Base-by-base conservation (phyloP, 352 stramenopile species). In the Globisporangium nunn region DNA sequence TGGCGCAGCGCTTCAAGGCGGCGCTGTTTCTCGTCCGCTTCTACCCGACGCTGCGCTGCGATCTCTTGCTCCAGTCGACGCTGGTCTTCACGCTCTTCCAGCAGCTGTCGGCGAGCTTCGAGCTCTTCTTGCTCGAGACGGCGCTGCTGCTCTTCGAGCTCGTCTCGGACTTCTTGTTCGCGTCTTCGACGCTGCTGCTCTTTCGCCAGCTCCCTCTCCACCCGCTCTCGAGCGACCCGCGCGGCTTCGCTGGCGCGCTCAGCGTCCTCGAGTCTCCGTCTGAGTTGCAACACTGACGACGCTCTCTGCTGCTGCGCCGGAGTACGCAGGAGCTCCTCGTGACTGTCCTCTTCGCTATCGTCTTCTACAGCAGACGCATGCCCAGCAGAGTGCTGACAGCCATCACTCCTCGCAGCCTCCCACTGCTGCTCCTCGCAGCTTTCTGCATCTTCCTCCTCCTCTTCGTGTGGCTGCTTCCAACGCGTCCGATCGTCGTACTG, bases 241-340 rank as follows among this genome's bases (percentile, higher is more conserved):
- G 62, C 71, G 46, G 66, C 71, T 49, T 70, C 55, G 33, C 58
- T 80, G 6, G 59, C 58, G 46, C 58, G 66, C 51, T 86, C 73
- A 31, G 73, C 73, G 14, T 78, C 62, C n/a, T 68, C 64, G 4
- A 84, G 57, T 35, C 65, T 66, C 52, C 67, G 69, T 41, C 75
- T 75, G 10, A 86, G 58, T 43, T 76, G 64, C 12, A 74, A 55
- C 44, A 84, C 67, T 2, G 71, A 68, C 40, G 61, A 40, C n/a
- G 58, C 56, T 18, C 63, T 53, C 14, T 58, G 58, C 18, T 65
- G 69, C 29, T 54, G 50, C 17, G 50, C 17, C n/a, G 30, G 2
- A 33, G 5, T 40, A 28, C 28, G 46, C 54, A 44, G 56, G 14
- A 12, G 28, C 35, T 49, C 30, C 14, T 43, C 52, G 6, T 30